Evolutionary conservation across 1,284 basidiomycete genomes (phyloP).

Genomic region (Golubevia sp.): DNA sequence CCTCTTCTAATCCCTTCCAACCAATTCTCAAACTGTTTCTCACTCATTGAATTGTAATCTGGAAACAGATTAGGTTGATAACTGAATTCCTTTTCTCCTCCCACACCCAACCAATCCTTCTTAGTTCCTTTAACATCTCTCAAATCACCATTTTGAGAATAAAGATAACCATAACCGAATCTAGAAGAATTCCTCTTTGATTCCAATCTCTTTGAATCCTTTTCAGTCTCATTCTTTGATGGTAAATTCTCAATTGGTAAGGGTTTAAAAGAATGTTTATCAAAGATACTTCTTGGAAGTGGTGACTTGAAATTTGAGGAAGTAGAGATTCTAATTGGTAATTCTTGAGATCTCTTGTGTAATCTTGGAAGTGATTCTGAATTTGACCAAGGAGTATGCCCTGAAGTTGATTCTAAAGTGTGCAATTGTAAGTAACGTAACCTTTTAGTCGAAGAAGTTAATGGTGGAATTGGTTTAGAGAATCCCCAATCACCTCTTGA

Average conservation of each 20-base stretch:
- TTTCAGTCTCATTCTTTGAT: no score
- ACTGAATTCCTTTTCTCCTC: conserved; percentile 27
- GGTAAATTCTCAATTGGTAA: no score
- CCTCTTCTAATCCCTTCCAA: conserved; percentile 21
- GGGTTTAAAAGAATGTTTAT: no score
- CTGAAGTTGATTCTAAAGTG: conserved; percentile 33
- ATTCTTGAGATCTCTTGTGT: conserved; percentile 39
- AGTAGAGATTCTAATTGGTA: no score
- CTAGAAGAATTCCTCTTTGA: no score
- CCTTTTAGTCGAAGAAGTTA: conserved; percentile 2
- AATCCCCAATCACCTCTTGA: conserved; percentile 52
- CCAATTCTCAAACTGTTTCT: conserved; percentile 36
- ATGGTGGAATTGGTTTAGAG: conserved; percentile 43
- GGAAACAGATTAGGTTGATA: conserved; percentile 31
- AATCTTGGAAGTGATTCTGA: conserved; percentile 43
- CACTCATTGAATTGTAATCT: conserved; percentile 43
- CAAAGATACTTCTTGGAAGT: no score
- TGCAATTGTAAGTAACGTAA: conserved; percentile 41
- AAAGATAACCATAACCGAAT: no score
- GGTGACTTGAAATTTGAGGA: no score
- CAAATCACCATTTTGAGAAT: no score
- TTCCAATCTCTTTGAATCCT: no score
- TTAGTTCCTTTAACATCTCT: no score
- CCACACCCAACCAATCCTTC: conserved; percentile 12
- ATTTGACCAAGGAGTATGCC: conserved; percentile 45